Percentiles rank a stretch among this genome's conserved stretches.
phyloP scores from a whole-genome alignment of 805 yeast species.

The Candida endomychidarum region DNA sequence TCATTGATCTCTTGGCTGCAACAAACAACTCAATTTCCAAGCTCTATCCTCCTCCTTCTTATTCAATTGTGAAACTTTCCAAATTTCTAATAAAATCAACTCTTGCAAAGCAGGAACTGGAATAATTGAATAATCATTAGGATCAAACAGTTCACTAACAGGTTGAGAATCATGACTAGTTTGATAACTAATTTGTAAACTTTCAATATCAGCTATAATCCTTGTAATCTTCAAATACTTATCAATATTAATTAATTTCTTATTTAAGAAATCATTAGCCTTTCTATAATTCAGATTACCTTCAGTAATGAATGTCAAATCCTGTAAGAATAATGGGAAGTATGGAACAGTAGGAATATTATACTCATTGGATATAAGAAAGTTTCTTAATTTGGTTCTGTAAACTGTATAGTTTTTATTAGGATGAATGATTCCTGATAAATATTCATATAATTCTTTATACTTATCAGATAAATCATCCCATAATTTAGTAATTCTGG shows the following conservation, averaged over 20 bases:
- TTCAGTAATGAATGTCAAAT: conserved; percentile 75
- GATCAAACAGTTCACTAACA: conserved; percentile 8
- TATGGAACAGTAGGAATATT: conserved; percentile 74
- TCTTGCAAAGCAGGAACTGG: conserved; percentile 51
- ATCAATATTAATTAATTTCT: conserved; percentile 68
- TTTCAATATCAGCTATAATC: conserved; percentile 65
- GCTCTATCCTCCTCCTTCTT: conserved; percentile 63
- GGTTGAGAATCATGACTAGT: conserved; percentile 1
- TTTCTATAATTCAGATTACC: conserved; percentile 72
- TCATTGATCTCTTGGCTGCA: conserved; percentile 54
- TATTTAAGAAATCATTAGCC: conserved; percentile 55
- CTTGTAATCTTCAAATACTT: conserved; percentile 68
- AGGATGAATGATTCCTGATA: conserved; percentile 71
- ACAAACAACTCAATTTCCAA: conserved; percentile 66
- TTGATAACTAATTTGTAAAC: conserved; percentile 50
- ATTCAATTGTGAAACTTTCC: conserved; percentile 67
- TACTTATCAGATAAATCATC: conserved; percentile 56
- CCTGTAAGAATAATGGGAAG: conserved; percentile 71
- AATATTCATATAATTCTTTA: conserved; percentile 58
- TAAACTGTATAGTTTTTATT: conserved; percentile 70
- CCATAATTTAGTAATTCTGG: conserved; percentile 65
- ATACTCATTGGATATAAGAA: conserved; percentile 48
- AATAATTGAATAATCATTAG: conserved; percentile 39
- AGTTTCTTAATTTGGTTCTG: conserved; percentile 58
- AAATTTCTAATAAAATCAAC: conserved; percentile 62